Base-by-base conservation (phyloP, 768 basidiomycete genomes). In the Rhizopogon vesiculosus region DNA sequence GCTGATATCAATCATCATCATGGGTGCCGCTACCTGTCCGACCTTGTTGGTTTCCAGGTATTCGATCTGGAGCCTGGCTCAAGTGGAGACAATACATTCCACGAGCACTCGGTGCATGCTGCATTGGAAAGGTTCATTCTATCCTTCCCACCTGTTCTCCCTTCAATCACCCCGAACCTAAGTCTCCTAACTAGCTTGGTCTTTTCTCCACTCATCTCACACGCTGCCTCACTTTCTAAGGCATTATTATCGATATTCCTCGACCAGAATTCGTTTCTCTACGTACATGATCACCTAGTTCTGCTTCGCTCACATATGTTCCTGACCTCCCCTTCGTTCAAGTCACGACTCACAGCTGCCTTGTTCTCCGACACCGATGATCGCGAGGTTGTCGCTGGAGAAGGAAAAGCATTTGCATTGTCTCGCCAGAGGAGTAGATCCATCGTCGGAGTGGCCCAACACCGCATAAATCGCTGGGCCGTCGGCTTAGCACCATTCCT, bases 281-380 rank as follows among this genome's bases (percentile, higher is more conserved):
- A 86, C 60, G 74, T 93, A 39, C 81, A 77, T 45, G 73, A 82
- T 1, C 91, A 92, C 60, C 78, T 91, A 29, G 62, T 73, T 25
- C 75, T 93, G 44, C 74, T 93, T 41, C 83, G 87, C 18, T 87
- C 87, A 3, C 92, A 90, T 62, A 78, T 93, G 50, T 75, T 92
- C 15, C 72, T 93, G 45, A 83, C 87, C 1, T 82, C 85, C 0
- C 83, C 86, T 31, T 71, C 85, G 1, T 96, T 95, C 74, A 86
- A 84, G 62, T 76, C 78, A 7, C 81, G 87, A 5, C 78, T 96
- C 12, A 74, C 80, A 15, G 71, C 72, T 2, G 90, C 93, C 0
- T 73, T 96, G 13, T 94, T 95, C 69, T 87, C 87, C 0, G 90
- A 93, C 59, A 76, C 79, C 0, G 83, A 82, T 33, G 81, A 82